These are phyloP conservation scores for Citrus mangshanensis DNA, from an alignment of 345 rosid species.

Conservation along the genomic window DNA sequence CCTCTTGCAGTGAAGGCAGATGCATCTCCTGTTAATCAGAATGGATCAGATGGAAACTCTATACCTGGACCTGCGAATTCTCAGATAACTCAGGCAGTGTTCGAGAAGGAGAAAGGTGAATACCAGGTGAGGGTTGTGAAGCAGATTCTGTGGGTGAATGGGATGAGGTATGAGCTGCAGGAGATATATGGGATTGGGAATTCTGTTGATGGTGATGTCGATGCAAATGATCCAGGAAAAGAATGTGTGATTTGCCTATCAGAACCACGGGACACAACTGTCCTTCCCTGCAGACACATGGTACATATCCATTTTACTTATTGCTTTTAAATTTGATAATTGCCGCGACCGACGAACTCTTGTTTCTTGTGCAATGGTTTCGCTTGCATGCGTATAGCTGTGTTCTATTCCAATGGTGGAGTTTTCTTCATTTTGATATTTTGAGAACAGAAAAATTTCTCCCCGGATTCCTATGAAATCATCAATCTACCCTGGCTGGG, in stretches of 20 bases:
- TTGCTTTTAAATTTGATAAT: background rate
- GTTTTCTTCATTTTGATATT: background rate
- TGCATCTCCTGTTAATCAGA: slow-evolving; percentile 37
- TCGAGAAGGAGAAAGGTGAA: slow-evolving; percentile 76
- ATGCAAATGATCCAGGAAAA: slow-evolving; percentile 76
- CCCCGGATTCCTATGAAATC: background rate
- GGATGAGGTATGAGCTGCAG: slow-evolving; percentile 78
- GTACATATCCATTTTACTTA: slow-evolving; percentile 31
- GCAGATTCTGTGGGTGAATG: slow-evolving; percentile 83
- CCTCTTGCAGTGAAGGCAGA: slow-evolving; percentile 86
- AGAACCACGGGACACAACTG: slow-evolving; percentile 87
- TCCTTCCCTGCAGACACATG: slow-evolving; percentile 98
- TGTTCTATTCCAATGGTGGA: background rate
- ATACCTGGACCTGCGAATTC: slow-evolving; percentile 44
- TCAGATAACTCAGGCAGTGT: slow-evolving; percentile 71
- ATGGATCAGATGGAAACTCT: slow-evolving; percentile 45
- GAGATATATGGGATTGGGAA: slow-evolving; percentile 95
- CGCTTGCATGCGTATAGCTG: background rate
- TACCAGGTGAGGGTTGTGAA: slow-evolving; percentile 57
- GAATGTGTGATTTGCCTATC: slow-evolving; percentile 96
- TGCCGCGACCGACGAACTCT: background rate
- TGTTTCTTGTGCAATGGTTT: background rate
- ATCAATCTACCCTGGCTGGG: background rate
- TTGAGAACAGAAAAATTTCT: background rate
- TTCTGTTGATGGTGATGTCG: slow-evolving; percentile 62